A percentile compares a stretch with the other conserved stretches of the same genome.
Conservation (phyloP, 1,284 basidiomycete genomes). For the Rugosomyces carneus region DNA sequence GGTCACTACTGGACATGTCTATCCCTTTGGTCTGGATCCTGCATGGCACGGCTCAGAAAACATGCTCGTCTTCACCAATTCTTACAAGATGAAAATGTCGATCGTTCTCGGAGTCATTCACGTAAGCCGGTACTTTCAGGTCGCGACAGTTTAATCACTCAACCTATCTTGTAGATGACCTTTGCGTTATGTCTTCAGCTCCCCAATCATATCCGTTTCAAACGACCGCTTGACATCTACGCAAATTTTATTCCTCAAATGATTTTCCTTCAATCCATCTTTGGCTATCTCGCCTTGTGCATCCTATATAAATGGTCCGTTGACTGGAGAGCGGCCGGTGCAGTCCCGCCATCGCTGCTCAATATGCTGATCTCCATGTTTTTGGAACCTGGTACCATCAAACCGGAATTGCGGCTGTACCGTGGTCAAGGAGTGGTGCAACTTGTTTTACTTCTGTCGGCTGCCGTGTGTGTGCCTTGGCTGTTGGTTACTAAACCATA, state of each 20-base stretch:
- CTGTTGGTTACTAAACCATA: constrained; percentile 95
- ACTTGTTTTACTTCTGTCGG: constrained; percentile 73
- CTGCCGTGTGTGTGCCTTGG: constrained; percentile 91
- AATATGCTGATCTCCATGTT: constrained; percentile 98
- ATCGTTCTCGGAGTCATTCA: constrained; percentile 96
- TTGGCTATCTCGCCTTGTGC: constrained; percentile 92
- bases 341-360: constrained; percentile 82
- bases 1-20: constrained; percentile 59
- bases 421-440: constrained; percentile 87
- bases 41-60: constrained; percentile 96
- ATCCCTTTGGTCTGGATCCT: constrained; percentile 94
- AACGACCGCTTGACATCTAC: constrained; percentile 80
- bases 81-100: constrained; percentile 99
- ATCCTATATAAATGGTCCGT: constrained; percentile 97
- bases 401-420: constrained; percentile 72
- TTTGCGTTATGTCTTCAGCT: constrained; percentile 95
- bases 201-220: constrained; percentile 93
- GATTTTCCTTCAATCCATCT: constrained; percentile 95
- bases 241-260: constrained; percentile 97
- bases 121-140: constrained; percentile 47
- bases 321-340: constrained; percentile 78
- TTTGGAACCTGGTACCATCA: constrained; percentile 78
- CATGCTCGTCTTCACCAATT: constrained; percentile 91
- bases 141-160: neutral
- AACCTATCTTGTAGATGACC: constrained; percentile 77